phyloP scores from a whole-genome alignment of 805 yeast genomes.

The Komagataella kurtzmanii region DNA sequence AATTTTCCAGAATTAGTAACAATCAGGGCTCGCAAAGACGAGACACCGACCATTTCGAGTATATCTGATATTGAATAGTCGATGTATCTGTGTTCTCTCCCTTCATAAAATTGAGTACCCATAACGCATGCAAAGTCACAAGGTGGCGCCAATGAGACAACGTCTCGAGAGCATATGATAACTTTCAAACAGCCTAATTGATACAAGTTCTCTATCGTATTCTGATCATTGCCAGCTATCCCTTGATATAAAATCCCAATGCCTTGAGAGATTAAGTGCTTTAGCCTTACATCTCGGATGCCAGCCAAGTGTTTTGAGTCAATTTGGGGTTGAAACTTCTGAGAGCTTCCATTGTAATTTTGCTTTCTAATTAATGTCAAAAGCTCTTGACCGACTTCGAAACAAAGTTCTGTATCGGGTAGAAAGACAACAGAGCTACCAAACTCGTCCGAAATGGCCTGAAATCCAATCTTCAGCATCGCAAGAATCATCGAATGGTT shows the following conservation, averaged over 20 bases:
- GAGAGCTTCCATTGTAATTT: slow-evolving; percentile 8
- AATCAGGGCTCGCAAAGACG: slow-evolving; percentile 27
- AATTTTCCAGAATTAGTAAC: slow-evolving; percentile 42
- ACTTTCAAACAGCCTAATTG: slow-evolving; percentile 35
- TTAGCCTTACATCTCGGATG: slow-evolving; percentile 32
- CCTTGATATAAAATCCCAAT: slow-evolving; percentile 47
- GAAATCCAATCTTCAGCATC: slow-evolving; percentile 35
- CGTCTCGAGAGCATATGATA: slow-evolving; percentile 50
- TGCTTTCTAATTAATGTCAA: slow-evolving; percentile 22
- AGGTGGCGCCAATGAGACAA: slow-evolving; percentile 32
- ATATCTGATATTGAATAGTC: slow-evolving; percentile 57
- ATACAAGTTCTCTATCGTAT: slow-evolving; percentile 40
- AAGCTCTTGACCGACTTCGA: slow-evolving; percentile 36
- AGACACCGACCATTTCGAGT: slow-evolving; percentile 49
- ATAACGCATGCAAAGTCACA: slow-evolving; percentile 46
- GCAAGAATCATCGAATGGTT: slow-evolving; percentile 37
- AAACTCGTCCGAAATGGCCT: slow-evolving; percentile 21
- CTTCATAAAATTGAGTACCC: slow-evolving; percentile 65
- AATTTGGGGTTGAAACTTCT: slow-evolving; percentile 14
- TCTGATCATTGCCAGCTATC: slow-evolving; percentile 42
- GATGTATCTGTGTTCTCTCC: slow-evolving; percentile 53
- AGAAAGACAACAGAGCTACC: slow-evolving; percentile 37
- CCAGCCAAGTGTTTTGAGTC: slow-evolving; percentile 25
- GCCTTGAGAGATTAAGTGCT: slow-evolving; percentile 36
- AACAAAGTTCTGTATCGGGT: slow-evolving; percentile 37